Evolutionary conservation across 2,329 filamentous ascomycete genomes (phyloP).

Genomic region (Sordariomycetes sp.): DNA sequence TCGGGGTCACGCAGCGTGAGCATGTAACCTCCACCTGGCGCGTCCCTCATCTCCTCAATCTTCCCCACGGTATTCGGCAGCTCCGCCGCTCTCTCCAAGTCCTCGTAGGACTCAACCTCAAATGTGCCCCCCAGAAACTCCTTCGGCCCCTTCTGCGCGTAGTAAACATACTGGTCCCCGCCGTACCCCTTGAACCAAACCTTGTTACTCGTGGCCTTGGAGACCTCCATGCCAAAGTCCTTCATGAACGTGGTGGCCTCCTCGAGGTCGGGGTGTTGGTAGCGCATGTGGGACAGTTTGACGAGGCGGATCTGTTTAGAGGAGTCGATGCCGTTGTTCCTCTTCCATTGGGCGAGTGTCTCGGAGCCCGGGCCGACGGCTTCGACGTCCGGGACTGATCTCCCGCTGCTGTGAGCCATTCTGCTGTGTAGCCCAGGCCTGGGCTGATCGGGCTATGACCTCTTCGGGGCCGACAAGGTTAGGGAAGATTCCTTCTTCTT

Average conservation of each 20-base stretch:
- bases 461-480: too few species aligned
- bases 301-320: conserved; percentile 11
- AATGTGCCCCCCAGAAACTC: conserved; percentile 45
- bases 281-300: conserved; percentile 30
- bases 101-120: conserved; percentile 39
- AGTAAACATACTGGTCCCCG: conserved; percentile 44
- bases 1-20: conserved; percentile 40
- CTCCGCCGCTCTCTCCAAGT: conserved; percentile 35
- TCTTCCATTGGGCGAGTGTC: background rate
- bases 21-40: conserved; percentile 37
- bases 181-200: conserved; percentile 52
- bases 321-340: background rate
- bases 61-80: conserved; percentile 33
- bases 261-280: conserved; percentile 29
- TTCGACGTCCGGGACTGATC: background rate
- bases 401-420: background rate
- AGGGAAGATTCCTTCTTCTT: too few species aligned
- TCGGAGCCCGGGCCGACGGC: too few species aligned
- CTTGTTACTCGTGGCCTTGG: conserved; percentile 21
- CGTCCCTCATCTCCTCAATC: conserved; percentile 27
- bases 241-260: conserved; percentile 24
- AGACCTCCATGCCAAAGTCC: conserved; percentile 33
- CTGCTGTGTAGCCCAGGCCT: too few species aligned
- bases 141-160: conserved; percentile 30
- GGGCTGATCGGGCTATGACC: too few species aligned